Evolutionary conservation across 345 rosid genomes (phyloP).

Genomic region (Hypericum perforatum): DNA sequence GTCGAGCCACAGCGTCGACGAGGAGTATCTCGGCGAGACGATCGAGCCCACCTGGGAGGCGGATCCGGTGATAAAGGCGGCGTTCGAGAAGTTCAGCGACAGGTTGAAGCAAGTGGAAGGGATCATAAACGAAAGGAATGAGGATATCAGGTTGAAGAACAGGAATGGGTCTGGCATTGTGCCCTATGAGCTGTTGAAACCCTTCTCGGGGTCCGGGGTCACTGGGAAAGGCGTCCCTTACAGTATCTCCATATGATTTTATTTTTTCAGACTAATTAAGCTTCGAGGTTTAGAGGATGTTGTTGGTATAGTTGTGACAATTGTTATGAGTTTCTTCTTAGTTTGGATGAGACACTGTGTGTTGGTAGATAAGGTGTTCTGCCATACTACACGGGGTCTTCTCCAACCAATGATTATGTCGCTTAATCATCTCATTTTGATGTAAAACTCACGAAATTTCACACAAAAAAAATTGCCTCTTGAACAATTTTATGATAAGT

Average conservation of each 20-base stretch:
- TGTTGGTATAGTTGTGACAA: too few relatives aligned
- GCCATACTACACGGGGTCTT: too few relatives aligned
- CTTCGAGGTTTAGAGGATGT: too few relatives aligned
- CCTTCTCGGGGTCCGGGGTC: background rate
- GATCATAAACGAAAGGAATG: background rate
- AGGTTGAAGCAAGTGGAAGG: constrained; percentile 1
- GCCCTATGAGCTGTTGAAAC: constrained; percentile 1
- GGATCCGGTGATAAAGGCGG: constrained; percentile 2
- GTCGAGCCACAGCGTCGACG: background rate
- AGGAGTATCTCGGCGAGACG: background rate
- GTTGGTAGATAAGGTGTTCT: too few relatives aligned
- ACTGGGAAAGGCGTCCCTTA: background rate
- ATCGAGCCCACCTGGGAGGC: background rate
- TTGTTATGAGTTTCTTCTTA: too few relatives aligned
- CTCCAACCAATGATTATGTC: too few relatives aligned
- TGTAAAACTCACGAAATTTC: too few relatives aligned
- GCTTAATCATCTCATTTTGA: too few relatives aligned
- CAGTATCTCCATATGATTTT: constrained; percentile 1
- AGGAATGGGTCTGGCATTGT: background rate
- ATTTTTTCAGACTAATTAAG: background rate
- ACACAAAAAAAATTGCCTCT: too few relatives aligned
- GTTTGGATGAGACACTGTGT: too few relatives aligned
- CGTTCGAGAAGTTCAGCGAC: constrained; percentile 3
- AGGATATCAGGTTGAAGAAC: background rate
- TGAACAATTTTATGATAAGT: too few relatives aligned